Evolutionary conservation across 345 rosid species (phyloP).

Genomic region (Sisymbrium altissimum): DNA sequence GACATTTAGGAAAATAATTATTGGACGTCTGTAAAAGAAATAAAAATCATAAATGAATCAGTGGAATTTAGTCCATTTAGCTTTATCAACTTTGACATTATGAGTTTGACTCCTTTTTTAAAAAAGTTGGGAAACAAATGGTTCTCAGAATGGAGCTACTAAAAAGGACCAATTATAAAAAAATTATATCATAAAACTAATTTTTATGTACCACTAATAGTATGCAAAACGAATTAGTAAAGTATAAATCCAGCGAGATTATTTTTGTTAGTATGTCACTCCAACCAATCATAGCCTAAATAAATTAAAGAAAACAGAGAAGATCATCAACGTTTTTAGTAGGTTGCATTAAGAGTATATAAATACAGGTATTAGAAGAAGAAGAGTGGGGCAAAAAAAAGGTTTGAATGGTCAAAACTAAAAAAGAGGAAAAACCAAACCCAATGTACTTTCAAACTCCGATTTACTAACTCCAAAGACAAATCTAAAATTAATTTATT

Average conservation of each 20-base stretch:
- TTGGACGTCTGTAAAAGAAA: background rate
- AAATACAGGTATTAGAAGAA: background rate
- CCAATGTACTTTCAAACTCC: conserved; percentile 40
- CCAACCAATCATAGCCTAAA: background rate
- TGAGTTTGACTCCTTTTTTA: background rate
- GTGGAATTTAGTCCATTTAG: conserved; percentile 9
- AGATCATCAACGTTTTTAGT: conserved; percentile 11
- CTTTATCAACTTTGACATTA: conserved; percentile 18
- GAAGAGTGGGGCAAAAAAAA: background rate
- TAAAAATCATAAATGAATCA: background rate
- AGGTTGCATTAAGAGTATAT: background rate
- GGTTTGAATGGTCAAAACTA: conserved; percentile 38
- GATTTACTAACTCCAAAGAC: conserved; percentile 32
- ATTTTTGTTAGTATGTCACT: background rate
- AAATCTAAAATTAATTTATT: background rate
- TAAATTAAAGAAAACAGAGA: background rate
- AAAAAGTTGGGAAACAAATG: conserved; percentile 1
- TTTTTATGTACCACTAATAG: background rate
- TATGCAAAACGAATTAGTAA: background rate
- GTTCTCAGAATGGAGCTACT: conserved; percentile 10
- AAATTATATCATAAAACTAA: background rate
- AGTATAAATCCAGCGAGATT: background rate
- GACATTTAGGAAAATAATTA: conserved; percentile 21
- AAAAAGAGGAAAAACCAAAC: conserved; percentile 32
- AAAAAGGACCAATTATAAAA: background rate